Percentiles rank a stretch among this genome's conserved stretches.
phyloP scores from a whole-genome alignment of 2,329 filamentous ascomycete species.

The Alternaria sp. region DNA sequence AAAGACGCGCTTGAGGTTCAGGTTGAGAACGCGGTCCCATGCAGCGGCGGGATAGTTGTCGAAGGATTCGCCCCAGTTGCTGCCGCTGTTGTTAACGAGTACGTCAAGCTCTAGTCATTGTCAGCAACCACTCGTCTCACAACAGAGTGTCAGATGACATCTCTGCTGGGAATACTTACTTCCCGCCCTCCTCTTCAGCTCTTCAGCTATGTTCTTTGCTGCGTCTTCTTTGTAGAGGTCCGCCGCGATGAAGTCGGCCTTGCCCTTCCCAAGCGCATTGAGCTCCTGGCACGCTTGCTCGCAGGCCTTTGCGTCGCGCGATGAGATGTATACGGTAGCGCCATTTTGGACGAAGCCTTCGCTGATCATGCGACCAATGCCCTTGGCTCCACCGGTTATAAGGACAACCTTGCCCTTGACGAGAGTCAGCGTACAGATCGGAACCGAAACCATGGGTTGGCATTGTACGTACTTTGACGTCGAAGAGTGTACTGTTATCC shows the following conservation, averaged over 20 bases:
- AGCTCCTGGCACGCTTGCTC: conserved; percentile 67
- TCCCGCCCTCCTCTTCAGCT: conserved; percentile 62
- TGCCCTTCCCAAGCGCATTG: conserved; percentile 64
- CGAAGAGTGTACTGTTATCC: conserved; percentile 50
- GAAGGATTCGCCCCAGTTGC: conserved; percentile 69
- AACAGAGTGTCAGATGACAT: rapidly evolving
- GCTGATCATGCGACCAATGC: conserved; percentile 73
- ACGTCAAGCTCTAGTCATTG: conserved; percentile 61
- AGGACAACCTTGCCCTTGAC: conserved; percentile 56
- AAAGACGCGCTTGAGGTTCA: conserved; percentile 71
- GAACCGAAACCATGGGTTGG: background rate
- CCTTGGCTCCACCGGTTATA: conserved; percentile 61
- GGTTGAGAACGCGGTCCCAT: conserved; percentile 67
- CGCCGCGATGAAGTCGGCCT: conserved; percentile 66
- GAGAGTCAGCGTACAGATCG: background rate
- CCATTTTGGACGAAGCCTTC: conserved; percentile 71
- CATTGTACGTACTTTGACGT: conserved; percentile 43
- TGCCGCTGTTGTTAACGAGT: conserved; percentile 72
- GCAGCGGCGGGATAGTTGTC: conserved; percentile 62
- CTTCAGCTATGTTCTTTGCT: conserved; percentile 65
- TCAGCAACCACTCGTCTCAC: background rate
- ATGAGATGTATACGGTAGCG: conserved; percentile 74
- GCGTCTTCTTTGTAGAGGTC: conserved; percentile 71
- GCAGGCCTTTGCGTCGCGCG: conserved; percentile 68
- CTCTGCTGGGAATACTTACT: conserved; percentile 38